Evolutionary conservation across 2,329 filamentous ascomycete genomes (phyloP), one percentile per base, ranked within the genome.

Genomic region (Curvularia eragrostidis): DNA sequence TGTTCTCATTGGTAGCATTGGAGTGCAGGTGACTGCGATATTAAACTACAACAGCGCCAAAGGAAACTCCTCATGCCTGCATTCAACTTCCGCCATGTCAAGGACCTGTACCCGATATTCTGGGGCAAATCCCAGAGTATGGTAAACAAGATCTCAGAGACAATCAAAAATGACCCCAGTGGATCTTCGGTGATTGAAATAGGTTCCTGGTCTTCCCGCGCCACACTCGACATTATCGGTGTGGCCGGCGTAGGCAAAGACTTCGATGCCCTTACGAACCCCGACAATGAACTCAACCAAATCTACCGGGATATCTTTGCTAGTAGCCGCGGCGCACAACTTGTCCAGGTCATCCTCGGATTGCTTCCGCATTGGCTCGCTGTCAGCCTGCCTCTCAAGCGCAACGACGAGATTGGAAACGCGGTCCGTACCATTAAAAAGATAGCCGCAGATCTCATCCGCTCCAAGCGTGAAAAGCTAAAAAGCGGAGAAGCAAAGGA

Each of bases 401-500:
- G 88, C 57, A 96, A 94, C 76, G 62, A 76, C 39, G 74, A 78
- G 38, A 72, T 78, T 36, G 66, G 70, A 32, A 65, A 71, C 32
- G 75, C 75, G 3, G 64, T 78, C 28, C 57, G 62, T 3, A 75
- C 74, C 0, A 76, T 78, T 61, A 88, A 90, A 44, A 77, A 81
- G 21, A 83, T 87, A 0, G 93, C 91, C 61, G 81, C 82, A 1
- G 82, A 89, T 43, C 81, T 97, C 32, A 88, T 97, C 65, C 79
- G 78, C 1, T 81, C 87, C 60, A 96, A 96, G 80, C 88, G 89
- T 68, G 81, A 77, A 5, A 81, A 82, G 46, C 69, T 88, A 21
- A 76, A 79, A 53, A 77, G 79, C 30, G 77, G 77, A 41, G 73
- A 74, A 30, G 75, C 68, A 15, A 78, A 77, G 1, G 87, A 87